Base-by-base conservation (phyloP, 495 filamentous ascomycete genomes). In the Aspergillus leporis region DNA sequence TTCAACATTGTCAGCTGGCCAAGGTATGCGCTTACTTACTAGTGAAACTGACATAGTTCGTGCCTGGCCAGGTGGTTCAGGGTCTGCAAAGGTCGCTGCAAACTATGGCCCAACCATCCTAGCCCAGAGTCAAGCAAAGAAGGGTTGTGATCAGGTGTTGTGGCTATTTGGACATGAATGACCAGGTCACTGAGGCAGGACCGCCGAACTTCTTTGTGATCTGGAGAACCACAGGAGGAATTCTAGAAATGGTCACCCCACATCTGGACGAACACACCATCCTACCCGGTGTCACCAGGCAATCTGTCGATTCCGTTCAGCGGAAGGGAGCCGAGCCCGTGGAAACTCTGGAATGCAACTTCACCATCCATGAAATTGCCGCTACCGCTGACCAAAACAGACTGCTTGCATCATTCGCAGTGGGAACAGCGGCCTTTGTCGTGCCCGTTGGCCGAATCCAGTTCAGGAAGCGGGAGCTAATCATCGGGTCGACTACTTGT, bases 201-300 rank as follows among this genome's bases (percentile, higher is more conserved):
- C 8, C 40, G 4, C 5, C 14, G 19, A 56, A 56, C 14, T 56
- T 56, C 22, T 56, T 56, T 19, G 41, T 56, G 12, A 18, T 56
- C 13, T 56, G 53, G 53, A 28, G 41, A 8, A 56, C 10, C 14
- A 12, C 8, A 9, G 14, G 25, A 8, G 53, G 40, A 18, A 32
- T 0, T 10, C 21, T 46, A 28, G 21, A 56, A 41, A 5, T 56
- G 0, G 53, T 56, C n/a, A 56, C 53, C 1, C 12, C 40, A 13
- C 53, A 23, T 4, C 47, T 56, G 53, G 30, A 16, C 18, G 51
- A 53, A 18, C 40, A 28, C 10, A 30, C 52, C 22, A 60, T 48
- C 32, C 52, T 46, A 52, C 46, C 38, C 53, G 61, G 53, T 31
- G 43, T 62, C 40, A 56, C 57, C 34, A 41, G 59, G 38, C 48